phyloP scores from a whole-genome alignment of 495 filamentous ascomycete genomes.

The Penicillium paradoxum region DNA sequence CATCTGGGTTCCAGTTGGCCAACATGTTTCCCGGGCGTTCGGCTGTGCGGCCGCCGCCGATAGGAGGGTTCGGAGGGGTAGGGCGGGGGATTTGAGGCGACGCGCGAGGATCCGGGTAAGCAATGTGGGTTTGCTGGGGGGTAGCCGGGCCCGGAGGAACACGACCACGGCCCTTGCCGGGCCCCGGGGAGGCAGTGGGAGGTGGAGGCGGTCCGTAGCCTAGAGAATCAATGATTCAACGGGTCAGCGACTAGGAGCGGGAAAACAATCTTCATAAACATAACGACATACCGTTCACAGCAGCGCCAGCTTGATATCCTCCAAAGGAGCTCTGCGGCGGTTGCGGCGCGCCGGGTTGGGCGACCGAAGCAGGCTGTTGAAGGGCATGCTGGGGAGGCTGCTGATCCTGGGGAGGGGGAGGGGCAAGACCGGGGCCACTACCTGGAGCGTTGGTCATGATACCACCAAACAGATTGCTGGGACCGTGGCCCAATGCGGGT shows the following conservation, averaged over 20 bases:
- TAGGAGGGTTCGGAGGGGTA: constrained; percentile 59
- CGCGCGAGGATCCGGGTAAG: constrained; percentile 73
- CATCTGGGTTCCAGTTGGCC: constrained; percentile 81
- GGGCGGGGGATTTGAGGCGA: constrained; percentile 88
- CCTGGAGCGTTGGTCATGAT: constrained; percentile 90
- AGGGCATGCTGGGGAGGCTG: constrained; percentile 56
- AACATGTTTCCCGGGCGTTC: constrained; percentile 70
- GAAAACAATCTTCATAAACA: constrained; percentile 8
- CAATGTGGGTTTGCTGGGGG: constrained; percentile 80
- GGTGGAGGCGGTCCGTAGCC: constrained; percentile 69
- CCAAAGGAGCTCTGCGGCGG: constrained; percentile 54
- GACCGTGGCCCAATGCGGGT: constrained; percentile 84
- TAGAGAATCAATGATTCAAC: constrained; percentile 17
- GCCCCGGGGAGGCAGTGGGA: constrained; percentile 81
- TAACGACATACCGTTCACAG: constrained; percentile 59
- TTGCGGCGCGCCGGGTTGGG: constrained; percentile 60
- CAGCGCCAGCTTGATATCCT: constrained; percentile 58
- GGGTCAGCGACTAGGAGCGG: constrained; percentile 29
- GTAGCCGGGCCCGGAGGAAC: constrained; percentile 72
- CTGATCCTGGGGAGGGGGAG: constrained; percentile 66
- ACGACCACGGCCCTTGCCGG: constrained; percentile 57
- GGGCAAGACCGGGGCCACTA: constrained; percentile 83
- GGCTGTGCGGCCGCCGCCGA: constrained; percentile 28
- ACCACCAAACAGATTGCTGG: constrained; percentile 85
- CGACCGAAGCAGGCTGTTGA: constrained; percentile 54